Base-by-base conservation (phyloP, 495 filamentous ascomycete species). In the Penicillium simplicissimum region DNA sequence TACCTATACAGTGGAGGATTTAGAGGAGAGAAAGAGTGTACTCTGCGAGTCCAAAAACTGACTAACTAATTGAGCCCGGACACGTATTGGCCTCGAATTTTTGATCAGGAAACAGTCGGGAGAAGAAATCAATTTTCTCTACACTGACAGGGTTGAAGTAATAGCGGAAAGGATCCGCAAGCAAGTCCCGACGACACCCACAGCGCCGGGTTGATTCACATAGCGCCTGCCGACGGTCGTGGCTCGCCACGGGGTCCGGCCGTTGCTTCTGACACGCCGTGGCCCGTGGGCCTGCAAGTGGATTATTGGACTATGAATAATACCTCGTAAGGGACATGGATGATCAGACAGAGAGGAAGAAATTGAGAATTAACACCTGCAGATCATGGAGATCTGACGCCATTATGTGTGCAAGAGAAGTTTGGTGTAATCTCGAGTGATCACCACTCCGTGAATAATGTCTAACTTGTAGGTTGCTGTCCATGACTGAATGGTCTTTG, bases 201-300 rank as follows among this genome's bases (percentile, higher is more conserved):
- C 5, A 19, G 25, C 10, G 15, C 54, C 14, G 10, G 21, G 19
- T 8, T 25, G 38, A 10, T 40, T 31, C 28, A 19, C 23, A 42
- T 31, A 37, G 33, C 17, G 34, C 43, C 21, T 58, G 33, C 56
- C 15, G n/a, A n/a, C n/a, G n/a, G n/a, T n/a, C n/a, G 43, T 21
- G 15, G 56, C 34, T 7, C 4, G 28, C 23, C 33, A 21, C 3
- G 11, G 7, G 17, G 23, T 8, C 17, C 19, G 17, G 56, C 43
- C 33, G 15, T 11, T 28, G 45, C 56, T 19, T 58, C 34, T 38
- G 43, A 58, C 43, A 47, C 55, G 25, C 15, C 40, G 31, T 49
- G 56, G 43, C 15, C 15, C 40, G 31, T 49, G 56, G 43, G 15
- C 40, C 7, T 17, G 4, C 40, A 47, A 31, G 15, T 38, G 17